These are phyloP conservation scores for Melastoma malabathricum DNA, from an alignment of 345 rosid genomes.

Conservation along the genomic window DNA sequence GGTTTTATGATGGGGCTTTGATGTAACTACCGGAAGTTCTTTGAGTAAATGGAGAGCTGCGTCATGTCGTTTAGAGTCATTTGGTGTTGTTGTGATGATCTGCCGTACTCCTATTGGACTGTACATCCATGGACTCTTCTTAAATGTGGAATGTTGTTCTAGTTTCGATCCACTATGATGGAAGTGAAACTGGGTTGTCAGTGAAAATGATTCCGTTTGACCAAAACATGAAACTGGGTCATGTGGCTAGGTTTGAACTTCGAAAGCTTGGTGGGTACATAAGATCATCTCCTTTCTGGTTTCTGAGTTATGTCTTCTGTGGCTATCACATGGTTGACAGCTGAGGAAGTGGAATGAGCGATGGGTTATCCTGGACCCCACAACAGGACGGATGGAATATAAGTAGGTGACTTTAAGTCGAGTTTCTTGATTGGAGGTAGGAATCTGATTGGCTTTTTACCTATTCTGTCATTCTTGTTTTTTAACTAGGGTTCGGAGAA, in stretches of 20 bases:
- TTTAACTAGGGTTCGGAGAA: slow-evolving; percentile 64
- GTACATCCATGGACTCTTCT: no score
- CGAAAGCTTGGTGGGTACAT: not conserved
- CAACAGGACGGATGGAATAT: slow-evolving; percentile 93
- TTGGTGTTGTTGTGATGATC: no score
- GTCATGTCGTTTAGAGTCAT: no score
- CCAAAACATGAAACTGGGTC: no score
- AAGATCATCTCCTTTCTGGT: not conserved
- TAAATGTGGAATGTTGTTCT: no score
- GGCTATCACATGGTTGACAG: slow-evolving; percentile 20
- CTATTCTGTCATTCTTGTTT: slow-evolving; percentile 4
- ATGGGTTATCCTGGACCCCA: slow-evolving; percentile 95
- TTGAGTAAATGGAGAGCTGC: no score
- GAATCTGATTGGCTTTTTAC: not conserved
- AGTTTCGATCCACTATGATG: no score
- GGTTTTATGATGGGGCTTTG: no score
- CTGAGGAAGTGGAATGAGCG: slow-evolving; percentile 96
- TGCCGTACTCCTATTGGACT: no score
- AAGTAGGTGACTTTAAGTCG: slow-evolving; percentile 34
- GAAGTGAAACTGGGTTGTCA: no score
- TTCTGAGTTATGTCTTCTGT: not conserved
- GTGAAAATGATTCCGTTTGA: no score
- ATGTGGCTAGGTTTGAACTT: not conserved
- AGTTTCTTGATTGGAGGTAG: not conserved
- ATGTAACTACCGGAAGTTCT: no score